A percentile compares a stretch with the other conserved stretches of the same genome.
Evolutionary conservation across 495 filamentous ascomycete species (phyloP).

Genomic region (Schizothecium vesticola): DNA sequence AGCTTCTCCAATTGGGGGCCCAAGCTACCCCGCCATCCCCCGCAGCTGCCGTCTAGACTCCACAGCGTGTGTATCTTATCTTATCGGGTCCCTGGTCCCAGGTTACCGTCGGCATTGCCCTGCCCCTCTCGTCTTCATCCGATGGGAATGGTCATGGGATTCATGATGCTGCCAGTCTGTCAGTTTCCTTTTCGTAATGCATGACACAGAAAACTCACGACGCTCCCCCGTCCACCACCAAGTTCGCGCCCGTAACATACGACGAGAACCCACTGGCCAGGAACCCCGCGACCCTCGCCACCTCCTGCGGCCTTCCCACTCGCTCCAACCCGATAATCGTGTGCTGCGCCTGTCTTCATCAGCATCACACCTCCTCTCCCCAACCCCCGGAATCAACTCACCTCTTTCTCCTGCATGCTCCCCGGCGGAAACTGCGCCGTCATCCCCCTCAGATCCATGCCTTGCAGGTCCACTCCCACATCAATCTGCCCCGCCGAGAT

Average conservation of each 20-base stretch:
- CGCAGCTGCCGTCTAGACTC: not conserved
- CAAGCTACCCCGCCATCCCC: constrained; percentile 13
- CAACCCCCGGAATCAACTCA: constrained; percentile 2
- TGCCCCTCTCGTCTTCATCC: constrained; percentile 13
- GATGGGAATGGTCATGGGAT: constrained; percentile 42
- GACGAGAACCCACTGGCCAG: constrained; percentile 52
- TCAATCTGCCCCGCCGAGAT: constrained; percentile 56
- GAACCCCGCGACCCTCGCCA: constrained; percentile 54
- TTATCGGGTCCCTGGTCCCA: constrained; percentile 7
- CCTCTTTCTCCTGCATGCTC: constrained; percentile 47
- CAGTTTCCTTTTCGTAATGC: not conserved
- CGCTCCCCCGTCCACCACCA: constrained; percentile 54
- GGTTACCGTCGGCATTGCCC: not conserved
- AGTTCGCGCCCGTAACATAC: constrained; percentile 51
- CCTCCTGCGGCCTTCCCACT: constrained; percentile 43
- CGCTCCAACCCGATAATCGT: constrained; percentile 27
- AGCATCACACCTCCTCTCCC: not conserved
- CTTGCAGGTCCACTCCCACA: constrained; percentile 50
- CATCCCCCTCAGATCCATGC: constrained; percentile 51
- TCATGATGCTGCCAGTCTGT: constrained; percentile 32
- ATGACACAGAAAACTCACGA: constrained; percentile 27
- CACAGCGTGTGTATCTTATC: constrained; percentile 4
- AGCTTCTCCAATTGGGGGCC: not conserved
- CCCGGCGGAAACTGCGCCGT: constrained; percentile 51
- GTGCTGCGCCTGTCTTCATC: constrained; percentile 9